phyloP scores from a whole-genome alignment of 1,284 basidiomycete species.

The Inonotus hispidus region DNA sequence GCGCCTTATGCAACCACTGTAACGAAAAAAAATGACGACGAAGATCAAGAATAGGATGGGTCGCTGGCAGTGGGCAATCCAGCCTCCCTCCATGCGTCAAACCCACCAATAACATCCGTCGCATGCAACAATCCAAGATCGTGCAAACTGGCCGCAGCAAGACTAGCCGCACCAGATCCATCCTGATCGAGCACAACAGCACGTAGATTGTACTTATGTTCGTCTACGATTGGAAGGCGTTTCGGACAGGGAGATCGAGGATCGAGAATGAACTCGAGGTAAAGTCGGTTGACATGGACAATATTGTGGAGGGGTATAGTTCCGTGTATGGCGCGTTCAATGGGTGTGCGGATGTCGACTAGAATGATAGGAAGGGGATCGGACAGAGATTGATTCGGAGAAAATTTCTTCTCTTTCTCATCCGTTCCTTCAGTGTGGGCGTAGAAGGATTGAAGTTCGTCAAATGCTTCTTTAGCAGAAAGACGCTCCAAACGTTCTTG shows the following conservation, averaged over 20 bases:
- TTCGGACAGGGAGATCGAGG: constrained; percentile 52
- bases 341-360: constrained; percentile 66
- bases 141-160: constrained; percentile 62
- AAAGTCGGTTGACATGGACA: constrained; percentile 62
- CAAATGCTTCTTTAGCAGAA: constrained; percentile 52
- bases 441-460: constrained; percentile 47
- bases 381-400: too few relatives aligned
- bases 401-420: too few relatives aligned
- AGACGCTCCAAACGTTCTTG: constrained; percentile 59
- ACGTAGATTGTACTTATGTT: constrained; percentile 63
- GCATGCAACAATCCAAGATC: constrained; percentile 64
- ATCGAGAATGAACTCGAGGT: constrained; percentile 72
- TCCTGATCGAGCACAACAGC: constrained; percentile 69
- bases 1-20: too few relatives aligned
- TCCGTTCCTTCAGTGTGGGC: constrained; percentile 24
- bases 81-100: constrained; percentile 60
- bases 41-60: neutral
- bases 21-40: neutral
- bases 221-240: constrained; percentile 35
- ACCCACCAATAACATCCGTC: constrained; percentile 71
- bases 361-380: constrained; percentile 53
- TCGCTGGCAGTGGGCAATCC: constrained; percentile 40
- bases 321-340: constrained; percentile 50
- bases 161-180: constrained; percentile 54
- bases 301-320: constrained; percentile 46